phyloP scores from a whole-genome alignment of 768 basidiomycete species.

The Mycena chlorophos region DNA sequence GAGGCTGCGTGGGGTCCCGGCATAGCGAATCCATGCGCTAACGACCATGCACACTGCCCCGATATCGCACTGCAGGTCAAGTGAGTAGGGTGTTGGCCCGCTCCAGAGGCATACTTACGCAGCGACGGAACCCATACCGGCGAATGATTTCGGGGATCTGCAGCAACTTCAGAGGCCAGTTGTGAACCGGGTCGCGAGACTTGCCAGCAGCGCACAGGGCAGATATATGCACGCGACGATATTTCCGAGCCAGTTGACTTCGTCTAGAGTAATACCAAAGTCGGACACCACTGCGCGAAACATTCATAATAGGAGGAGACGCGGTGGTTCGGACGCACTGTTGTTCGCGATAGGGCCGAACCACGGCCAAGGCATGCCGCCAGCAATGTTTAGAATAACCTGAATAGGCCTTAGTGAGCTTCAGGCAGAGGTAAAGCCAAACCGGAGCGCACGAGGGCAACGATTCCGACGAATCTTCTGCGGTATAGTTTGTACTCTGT shows the following conservation, averaged over 20 bases:
- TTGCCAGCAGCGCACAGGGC: conserved; percentile 56
- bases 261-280: conserved; percentile 65
- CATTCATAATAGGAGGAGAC: background rate
- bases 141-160: conserved; percentile 59
- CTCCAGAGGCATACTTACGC: conserved; percentile 46
- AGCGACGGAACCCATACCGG: conserved; percentile 60
- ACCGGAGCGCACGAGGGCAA: conserved; percentile 53
- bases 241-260: conserved; percentile 84
- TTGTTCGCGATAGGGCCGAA: conserved; percentile 80
- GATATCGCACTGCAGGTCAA: conserved; percentile 58
- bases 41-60: conserved; percentile 55
- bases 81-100: background rate
- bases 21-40: conserved; percentile 76
- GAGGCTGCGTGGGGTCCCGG: conserved; percentile 61
- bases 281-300: conserved; percentile 52
- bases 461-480: conserved; percentile 62
- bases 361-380: conserved; percentile 76
- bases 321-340: conserved; percentile 38
- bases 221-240: conserved; percentile 62
- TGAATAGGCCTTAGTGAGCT: conserved; percentile 25
- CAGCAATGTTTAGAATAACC: conserved; percentile 62
- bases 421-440: background rate
- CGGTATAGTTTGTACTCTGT: conserved; percentile 66
- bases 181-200: no score
- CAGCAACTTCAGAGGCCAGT: no score